Evolutionary conservation across 1,284 basidiomycete genomes (phyloP).

Genomic region (Sanguinoderma infundibulare): DNA sequence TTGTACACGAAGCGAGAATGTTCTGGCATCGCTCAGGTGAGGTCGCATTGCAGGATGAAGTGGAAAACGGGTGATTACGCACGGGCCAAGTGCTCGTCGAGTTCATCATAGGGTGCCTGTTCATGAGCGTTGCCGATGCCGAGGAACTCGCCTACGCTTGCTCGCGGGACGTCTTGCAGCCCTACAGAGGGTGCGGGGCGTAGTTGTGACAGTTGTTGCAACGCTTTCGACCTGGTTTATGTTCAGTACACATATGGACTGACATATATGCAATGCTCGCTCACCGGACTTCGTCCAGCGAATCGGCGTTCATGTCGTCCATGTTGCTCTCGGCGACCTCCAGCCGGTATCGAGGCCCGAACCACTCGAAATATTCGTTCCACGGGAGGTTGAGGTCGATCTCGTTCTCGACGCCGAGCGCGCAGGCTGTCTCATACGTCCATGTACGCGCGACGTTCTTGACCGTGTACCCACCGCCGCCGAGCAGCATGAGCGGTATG

Average conservation of each 20-base stretch:
- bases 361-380: conserved; percentile 98
- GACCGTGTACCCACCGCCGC: conserved; percentile 96
- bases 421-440: conserved; percentile 97
- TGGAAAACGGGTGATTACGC: conserved; percentile 34
- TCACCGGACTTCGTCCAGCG: conserved; percentile 82
- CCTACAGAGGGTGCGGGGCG: conserved; percentile 87
- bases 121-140: conserved; percentile 53
- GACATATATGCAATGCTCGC: conserved; percentile 27
- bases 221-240: conserved; percentile 46
- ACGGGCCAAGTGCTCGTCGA: conserved; percentile 76
- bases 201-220: conserved; percentile 82
- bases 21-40: conserved; percentile 44
- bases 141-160: conserved; percentile 69
- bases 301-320: conserved; percentile 90
- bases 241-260: conserved; percentile 4
- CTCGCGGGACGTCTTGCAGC: conserved; percentile 83
- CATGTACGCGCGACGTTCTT: conserved; percentile 96
- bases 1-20: conserved; percentile 67
- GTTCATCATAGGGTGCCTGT: conserved; percentile 48
- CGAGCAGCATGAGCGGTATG: conserved; percentile 89
- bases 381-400: conserved; percentile 89
- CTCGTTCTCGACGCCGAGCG: conserved; percentile 80
- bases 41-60: neutral
- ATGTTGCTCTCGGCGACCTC: conserved; percentile 93
- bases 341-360: conserved; percentile 93